Conservation (phyloP, 305 asterid species). For the Fraxinus xanthoxyloides region DNA sequence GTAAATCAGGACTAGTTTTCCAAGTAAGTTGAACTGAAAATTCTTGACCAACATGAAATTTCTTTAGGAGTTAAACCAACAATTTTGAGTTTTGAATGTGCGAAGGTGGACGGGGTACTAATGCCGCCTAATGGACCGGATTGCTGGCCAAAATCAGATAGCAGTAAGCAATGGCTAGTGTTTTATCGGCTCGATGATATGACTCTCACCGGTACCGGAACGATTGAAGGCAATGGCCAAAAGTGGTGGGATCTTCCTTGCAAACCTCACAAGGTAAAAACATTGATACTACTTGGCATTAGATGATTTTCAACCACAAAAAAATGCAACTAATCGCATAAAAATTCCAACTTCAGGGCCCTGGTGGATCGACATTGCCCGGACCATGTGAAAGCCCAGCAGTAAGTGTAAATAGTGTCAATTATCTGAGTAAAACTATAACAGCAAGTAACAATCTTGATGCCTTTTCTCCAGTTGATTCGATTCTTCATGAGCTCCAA, state of each 20-base stretch:
- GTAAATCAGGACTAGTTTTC: conserved; percentile 76
- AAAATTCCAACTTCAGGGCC: conserved; percentile 63
- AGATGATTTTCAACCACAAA: neutral
- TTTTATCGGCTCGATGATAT: conserved; percentile 68
- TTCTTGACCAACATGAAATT: neutral
- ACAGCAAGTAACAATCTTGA: neutral
- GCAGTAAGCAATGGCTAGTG: conserved; percentile 87
- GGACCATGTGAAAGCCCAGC: conserved; percentile 98
- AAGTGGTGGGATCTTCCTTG: conserved; percentile 98
- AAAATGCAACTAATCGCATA: neutral
- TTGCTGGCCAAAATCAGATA: conserved; percentile 83
- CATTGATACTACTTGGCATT: neutral
- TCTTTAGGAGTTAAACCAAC: neutral
- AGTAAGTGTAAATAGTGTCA: conserved; percentile 39
- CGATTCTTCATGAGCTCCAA: conserved; percentile 92
- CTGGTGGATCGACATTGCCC: conserved; percentile 79
- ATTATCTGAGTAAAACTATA: neutral
- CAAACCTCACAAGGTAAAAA: conserved; percentile 85
- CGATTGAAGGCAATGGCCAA: conserved; percentile 88
- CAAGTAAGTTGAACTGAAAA: conserved; percentile 40
- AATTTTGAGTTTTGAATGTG: neutral
- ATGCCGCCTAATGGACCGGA: conserved; percentile 96
- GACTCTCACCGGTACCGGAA: conserved; percentile 71
- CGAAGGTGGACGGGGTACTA: conserved; percentile 74
- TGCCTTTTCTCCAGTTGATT: conserved; percentile 47